Evolutionary conservation across 2,329 filamentous ascomycete genomes (phyloP).

Genomic region (Pseudogymnoascus sp.): DNA sequence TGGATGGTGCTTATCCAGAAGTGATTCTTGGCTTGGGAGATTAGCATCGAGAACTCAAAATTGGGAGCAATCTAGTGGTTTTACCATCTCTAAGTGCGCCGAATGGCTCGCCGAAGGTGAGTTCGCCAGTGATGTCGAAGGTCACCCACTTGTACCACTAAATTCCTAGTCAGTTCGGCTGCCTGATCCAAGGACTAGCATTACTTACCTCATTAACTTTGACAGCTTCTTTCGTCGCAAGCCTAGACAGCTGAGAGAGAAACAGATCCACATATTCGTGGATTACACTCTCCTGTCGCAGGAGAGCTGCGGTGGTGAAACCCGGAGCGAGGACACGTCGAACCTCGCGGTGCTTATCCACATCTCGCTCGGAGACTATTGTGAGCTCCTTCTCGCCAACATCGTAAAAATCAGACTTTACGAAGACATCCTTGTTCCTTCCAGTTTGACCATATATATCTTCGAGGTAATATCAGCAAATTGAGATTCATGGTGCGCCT

Average conservation of each 20-base stretch:
- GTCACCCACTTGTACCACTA: conserved; percentile 56
- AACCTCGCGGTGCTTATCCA: conserved; percentile 16
- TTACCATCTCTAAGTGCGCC: conserved; percentile 20
- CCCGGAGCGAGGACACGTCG: conserved; percentile 19
- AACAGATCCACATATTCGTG: conserved; percentile 19
- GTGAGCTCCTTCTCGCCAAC: background rate
- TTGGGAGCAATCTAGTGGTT: conserved; percentile 24
- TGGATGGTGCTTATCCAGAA: conserved; percentile 23
- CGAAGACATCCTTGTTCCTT: background rate
- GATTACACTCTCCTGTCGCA: conserved; percentile 21
- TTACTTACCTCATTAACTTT: conserved; percentile 23
- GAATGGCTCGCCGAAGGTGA: conserved; percentile 47
- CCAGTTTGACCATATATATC: background rate
- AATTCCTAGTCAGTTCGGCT: conserved; percentile 22
- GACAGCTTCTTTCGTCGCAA: conserved; percentile 26
- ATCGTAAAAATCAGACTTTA: background rate
- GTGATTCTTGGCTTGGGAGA: conserved; percentile 17
- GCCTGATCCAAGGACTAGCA: conserved; percentile 24
- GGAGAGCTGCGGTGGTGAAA: conserved; percentile 20
- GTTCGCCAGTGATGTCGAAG: conserved; percentile 44
- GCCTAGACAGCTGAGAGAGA: conserved; percentile 19
- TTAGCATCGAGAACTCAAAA: conserved; percentile 24
- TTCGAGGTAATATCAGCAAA: background rate
- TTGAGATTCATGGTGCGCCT: background rate
- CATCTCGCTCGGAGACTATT: background rate